A percentile compares a stretch with the other conserved stretches of the same genome.
phyloP scores from a whole-genome alignment of 2,329 filamentous ascomycete species.

The Fusarium clavum region DNA sequence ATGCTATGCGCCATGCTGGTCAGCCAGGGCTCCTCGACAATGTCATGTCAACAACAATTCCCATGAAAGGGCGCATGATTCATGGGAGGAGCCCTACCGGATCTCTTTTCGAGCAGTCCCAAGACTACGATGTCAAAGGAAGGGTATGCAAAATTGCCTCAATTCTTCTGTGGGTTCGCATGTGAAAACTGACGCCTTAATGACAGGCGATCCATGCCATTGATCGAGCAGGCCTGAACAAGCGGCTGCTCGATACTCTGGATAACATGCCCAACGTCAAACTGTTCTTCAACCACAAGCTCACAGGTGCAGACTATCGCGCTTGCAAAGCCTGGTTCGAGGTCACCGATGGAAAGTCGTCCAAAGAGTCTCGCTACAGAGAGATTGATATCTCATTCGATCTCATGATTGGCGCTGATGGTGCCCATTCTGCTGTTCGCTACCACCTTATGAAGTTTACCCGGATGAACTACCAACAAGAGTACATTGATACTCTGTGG shows the following conservation, averaged over 20 bases:
- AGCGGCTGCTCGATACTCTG: slow-evolving; percentile 83
- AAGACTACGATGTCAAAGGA: slow-evolving; percentile 90
- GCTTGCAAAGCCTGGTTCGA: slow-evolving; percentile 90
- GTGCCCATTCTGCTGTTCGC: slow-evolving; percentile 89
- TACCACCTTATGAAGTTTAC: slow-evolving; percentile 97
- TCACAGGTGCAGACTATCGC: slow-evolving; percentile 88
- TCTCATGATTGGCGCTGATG: slow-evolving; percentile 93
- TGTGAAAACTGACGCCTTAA: slow-evolving; percentile 18
- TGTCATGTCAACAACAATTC: slow-evolving; percentile 82
- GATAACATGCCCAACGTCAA: slow-evolving; percentile 89
- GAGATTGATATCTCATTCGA: slow-evolving; percentile 92
- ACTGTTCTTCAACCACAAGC: slow-evolving; percentile 92
- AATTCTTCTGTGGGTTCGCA: slow-evolving; percentile 1
- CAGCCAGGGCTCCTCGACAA: slow-evolving; percentile 75
- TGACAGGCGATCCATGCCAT: slow-evolving; percentile 82
- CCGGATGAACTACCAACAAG: slow-evolving; percentile 89
- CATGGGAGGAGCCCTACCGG: slow-evolving; percentile 76
- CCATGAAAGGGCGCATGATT: slow-evolving; percentile 97
- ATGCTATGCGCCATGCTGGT: slow-evolving; percentile 80
- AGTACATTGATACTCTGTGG: slow-evolving; percentile 97
- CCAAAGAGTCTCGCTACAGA: slow-evolving; percentile 59
- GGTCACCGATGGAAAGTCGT: slow-evolving; percentile 53
- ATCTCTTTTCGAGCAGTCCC: slow-evolving; percentile 80
- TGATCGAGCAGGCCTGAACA: slow-evolving; percentile 86
- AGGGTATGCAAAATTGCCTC: slow-evolving; percentile 66